Percentiles rank a stretch among this genome's conserved stretches.
Conservation (phyloP, 1,284 basidiomycete genomes). For the Ganoderma lucidum region DNA sequence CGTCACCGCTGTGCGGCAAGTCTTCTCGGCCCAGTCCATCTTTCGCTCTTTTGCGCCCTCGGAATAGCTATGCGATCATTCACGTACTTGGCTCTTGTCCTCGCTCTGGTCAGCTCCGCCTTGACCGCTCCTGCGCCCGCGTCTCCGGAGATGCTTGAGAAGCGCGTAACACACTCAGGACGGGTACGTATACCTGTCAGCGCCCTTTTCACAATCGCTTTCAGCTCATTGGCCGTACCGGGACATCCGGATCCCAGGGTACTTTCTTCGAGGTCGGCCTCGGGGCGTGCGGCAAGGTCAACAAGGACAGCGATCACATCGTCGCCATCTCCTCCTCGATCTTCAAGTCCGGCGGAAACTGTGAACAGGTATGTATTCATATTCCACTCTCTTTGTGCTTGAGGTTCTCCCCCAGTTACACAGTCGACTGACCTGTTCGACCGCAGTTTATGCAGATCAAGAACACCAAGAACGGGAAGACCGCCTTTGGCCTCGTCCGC, state of each 20-base stretch:
- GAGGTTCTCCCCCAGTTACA: not conserved
- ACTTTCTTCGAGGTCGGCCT: constrained; percentile 51
- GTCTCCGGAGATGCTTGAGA: constrained; percentile 48
- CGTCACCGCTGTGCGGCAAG: constrained; percentile 27
- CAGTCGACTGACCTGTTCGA: not conserved
- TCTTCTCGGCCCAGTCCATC: constrained; percentile 4
- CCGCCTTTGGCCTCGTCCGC: constrained; percentile 39
- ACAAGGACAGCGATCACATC: constrained; percentile 44
- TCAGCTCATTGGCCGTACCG: not conserved
- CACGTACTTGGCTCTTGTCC: constrained; percentile 24
- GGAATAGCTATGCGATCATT: constrained; percentile 21
- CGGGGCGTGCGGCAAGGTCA: constrained; percentile 48
- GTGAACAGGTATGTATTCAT: constrained; percentile 42
- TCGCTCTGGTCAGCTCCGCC: constrained; percentile 51
- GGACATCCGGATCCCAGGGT: constrained; percentile 38
- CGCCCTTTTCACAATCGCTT: not conserved
- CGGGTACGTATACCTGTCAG: constrained; percentile 41
- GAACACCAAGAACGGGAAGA: constrained; percentile 42
- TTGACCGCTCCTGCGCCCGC: constrained; percentile 55
- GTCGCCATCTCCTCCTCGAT: constrained; percentile 45
- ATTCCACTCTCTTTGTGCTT: no score
- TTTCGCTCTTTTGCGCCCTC: not conserved
- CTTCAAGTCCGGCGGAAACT: constrained; percentile 45
- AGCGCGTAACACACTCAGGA: constrained; percentile 54
- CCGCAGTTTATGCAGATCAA: constrained; percentile 39